phyloP scores from a whole-genome alignment of 2,329 filamentous ascomycete species.

The Microcyclosporella mali region DNA sequence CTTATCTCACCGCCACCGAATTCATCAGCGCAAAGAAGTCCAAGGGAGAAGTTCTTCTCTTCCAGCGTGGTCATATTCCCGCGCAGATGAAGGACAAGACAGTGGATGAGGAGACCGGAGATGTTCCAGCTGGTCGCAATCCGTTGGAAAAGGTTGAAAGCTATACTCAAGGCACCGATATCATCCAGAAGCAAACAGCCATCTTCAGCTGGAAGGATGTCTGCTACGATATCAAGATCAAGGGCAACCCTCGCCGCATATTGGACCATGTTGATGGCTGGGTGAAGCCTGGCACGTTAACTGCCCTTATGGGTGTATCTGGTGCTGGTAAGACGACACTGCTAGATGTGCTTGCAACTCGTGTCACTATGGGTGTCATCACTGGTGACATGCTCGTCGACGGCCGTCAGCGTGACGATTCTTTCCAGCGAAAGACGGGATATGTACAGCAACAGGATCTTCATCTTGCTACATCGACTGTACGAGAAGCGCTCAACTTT shows the following conservation, averaged over 20 bases:
- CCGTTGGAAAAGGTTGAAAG: conserved; percentile 31
- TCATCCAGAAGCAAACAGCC: conserved; percentile 59
- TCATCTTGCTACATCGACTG: conserved; percentile 75
- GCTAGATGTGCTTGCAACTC: conserved; percentile 76
- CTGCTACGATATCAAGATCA: conserved; percentile 74
- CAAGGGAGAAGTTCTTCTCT: conserved; percentile 47
- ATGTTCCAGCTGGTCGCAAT: conserved; percentile 5
- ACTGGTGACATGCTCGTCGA: conserved; percentile 82
- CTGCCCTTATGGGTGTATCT: conserved; percentile 83
- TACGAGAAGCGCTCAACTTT: conserved; percentile 82
- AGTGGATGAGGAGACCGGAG: conserved; percentile 31
- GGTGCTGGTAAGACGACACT: conserved; percentile 94
- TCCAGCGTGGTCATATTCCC: conserved; percentile 41
- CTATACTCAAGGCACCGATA: conserved; percentile 36
- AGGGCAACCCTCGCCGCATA: conserved; percentile 66
- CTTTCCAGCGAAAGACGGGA: conserved; percentile 86
- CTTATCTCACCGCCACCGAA: conserved; percentile 42
- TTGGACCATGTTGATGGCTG: conserved; percentile 83
- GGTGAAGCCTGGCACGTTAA: conserved; percentile 88
- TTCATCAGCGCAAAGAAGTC: conserved; percentile 45
- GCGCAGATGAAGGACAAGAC: conserved; percentile 48
- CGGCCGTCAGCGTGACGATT: conserved; percentile 64
- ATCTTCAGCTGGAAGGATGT: conserved; percentile 84
- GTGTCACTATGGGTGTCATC: conserved; percentile 83
- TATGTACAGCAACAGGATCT: conserved; percentile 93